A percentile compares a stretch with the other conserved stretches of the same genome.
These are phyloP conservation scores for Xylariomycetidae sp. DNA, from an alignment of 2,329 filamentous ascomycete genomes.

Conservation along the genomic window DNA sequence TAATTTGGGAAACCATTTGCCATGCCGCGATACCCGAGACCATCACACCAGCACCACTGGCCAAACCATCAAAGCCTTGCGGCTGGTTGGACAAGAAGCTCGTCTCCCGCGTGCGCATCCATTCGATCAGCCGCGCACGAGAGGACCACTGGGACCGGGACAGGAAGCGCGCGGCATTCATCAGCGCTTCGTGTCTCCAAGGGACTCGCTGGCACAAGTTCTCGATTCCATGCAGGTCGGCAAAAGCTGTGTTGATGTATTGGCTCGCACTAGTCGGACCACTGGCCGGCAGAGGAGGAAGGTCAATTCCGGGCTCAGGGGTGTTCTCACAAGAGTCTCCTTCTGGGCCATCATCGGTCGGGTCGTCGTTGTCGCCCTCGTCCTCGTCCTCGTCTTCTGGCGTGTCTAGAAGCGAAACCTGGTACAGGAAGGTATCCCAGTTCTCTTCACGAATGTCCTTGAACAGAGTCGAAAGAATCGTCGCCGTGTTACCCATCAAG, in stretches of 20 bases:
- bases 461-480: not conserved
- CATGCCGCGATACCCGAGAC: slow-evolving; percentile 1
- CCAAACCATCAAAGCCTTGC: not conserved
- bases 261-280: too few relatives aligned
- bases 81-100: not conserved
- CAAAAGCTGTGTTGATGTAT: slow-evolving; percentile 1
- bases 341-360: not conserved
- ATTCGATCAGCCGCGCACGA: not conserved
- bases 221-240: not conserved
- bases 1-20: not conserved
- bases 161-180: slow-evolving; percentile 2
- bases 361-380: too few relatives aligned
- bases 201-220: slow-evolving; percentile 1
- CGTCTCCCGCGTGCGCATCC: not conserved
- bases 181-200: slow-evolving; percentile 1
- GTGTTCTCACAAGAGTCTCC: not conserved
- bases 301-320: not conserved
- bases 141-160: not conserved
- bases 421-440: slow-evolving; percentile 2
- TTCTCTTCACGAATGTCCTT: not conserved
- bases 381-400: slow-evolving; percentile 2
- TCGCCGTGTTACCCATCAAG: not conserved
- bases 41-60: not conserved
- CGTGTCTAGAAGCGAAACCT: slow-evolving; percentile 1
- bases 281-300: too few relatives aligned